phyloP scores from a whole-genome alignment of 2,329 filamentous ascomycete species.

The Dryadomyces quercus-mongolicae region DNA sequence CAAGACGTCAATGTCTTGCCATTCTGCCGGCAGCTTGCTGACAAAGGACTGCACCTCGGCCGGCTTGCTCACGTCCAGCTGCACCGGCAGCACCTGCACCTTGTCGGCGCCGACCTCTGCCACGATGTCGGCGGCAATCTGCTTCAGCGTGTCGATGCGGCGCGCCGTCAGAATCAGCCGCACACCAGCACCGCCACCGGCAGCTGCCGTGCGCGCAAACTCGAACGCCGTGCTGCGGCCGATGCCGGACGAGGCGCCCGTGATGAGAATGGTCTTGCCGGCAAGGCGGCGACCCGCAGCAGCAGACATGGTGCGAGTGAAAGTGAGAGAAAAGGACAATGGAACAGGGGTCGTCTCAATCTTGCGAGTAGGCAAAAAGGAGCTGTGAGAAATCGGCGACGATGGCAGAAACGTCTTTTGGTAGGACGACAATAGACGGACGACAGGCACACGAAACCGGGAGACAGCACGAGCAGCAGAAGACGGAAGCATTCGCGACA shows the following conservation, averaged over 20 bases:
- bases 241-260: conserved; percentile 88
- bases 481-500: conserved; percentile 6
- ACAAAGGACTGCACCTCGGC: conserved; percentile 66
- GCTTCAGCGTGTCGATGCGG: conserved; percentile 62
- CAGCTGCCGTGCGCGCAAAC: conserved; percentile 76
- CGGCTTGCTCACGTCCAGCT: conserved; percentile 77
- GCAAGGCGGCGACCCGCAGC: conserved; percentile 63
- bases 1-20: conserved; percentile 72
- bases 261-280: conserved; percentile 87
- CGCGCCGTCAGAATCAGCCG: conserved; percentile 85
- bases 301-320: conserved; percentile 9
- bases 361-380: background rate
- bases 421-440: background rate
- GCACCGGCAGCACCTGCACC: conserved; percentile 71
- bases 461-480: background rate
- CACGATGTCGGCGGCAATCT: conserved; percentile 65
- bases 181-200: conserved; percentile 27
- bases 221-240: conserved; percentile 75
- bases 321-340: background rate
- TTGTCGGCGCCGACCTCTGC: conserved; percentile 73
- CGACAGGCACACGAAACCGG: background rate
- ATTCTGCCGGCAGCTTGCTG: conserved; percentile 62
- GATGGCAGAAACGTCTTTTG: too few relatives aligned
- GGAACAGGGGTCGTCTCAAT: background rate
- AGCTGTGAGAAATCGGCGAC: background rate